phyloP scores from a whole-genome alignment of 176 grass and related monocot species.

The Bothriochloa decipiens region DNA sequence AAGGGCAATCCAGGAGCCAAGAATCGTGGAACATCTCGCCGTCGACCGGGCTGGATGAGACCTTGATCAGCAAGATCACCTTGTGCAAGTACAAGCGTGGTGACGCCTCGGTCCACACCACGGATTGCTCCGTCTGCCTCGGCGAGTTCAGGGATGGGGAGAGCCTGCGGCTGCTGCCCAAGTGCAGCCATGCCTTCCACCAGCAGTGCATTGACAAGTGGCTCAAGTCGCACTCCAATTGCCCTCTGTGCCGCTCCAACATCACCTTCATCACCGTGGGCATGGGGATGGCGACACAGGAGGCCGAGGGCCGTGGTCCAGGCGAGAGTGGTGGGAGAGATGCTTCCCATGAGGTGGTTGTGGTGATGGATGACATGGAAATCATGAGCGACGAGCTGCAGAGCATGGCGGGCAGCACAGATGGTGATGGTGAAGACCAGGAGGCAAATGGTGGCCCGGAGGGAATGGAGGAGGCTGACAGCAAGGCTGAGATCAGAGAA shows the following conservation, averaged over 20 bases:
- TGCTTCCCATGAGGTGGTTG: conserved; percentile 34
- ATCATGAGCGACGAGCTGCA: conserved; percentile 45
- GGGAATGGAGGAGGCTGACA: conserved; percentile 12
- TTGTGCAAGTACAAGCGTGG: conserved; percentile 71
- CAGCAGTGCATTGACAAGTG: conserved; percentile 86
- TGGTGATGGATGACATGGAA: conserved; percentile 48
- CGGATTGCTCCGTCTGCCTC: conserved; percentile 88
- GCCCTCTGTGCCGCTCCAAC: conserved; percentile 86
- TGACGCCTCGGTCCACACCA: conserved; percentile 46
- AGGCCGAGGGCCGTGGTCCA: conserved; percentile 15
- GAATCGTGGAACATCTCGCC: conserved; percentile 58
- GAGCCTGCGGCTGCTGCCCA: conserved; percentile 79
- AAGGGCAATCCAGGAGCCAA: conserved; percentile 48
- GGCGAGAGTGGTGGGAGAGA: conserved; percentile 27
- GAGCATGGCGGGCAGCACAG: neutral
- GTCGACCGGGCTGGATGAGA: conserved; percentile 64
- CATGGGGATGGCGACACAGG: conserved; percentile 20
- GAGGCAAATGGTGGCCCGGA: conserved; percentile 15
- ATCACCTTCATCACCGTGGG: conserved; percentile 39
- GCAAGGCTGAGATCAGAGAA: conserved; percentile 67
- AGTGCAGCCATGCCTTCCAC: conserved; percentile 87
- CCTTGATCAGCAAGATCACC: conserved; percentile 76
- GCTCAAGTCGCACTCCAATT: conserved; percentile 86
- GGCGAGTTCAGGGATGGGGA: conserved; percentile 83
- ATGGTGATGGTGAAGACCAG: conserved; percentile 13